Conservation (phyloP, 805 yeast species). For the Wickerhamiella galacta region DNA sequence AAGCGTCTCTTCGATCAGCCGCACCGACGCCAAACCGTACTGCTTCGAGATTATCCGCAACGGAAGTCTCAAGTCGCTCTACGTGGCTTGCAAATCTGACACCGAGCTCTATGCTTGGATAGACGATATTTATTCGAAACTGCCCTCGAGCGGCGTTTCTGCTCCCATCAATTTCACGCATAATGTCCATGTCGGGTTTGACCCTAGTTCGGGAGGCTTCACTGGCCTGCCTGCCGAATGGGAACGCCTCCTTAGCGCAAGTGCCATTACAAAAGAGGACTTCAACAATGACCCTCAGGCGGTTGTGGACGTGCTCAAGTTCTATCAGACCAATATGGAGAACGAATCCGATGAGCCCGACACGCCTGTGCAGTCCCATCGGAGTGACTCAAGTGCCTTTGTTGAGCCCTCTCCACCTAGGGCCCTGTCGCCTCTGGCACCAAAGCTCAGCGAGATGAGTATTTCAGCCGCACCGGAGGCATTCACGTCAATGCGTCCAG, state of each 20-base stretch:
- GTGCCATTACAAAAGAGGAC: constrained; percentile 77
- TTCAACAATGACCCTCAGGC: constrained; percentile 88
- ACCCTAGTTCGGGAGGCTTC: constrained; percentile 65
- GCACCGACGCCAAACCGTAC: constrained; percentile 56
- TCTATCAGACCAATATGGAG: constrained; percentile 31
- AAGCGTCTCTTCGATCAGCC: constrained; percentile 44
- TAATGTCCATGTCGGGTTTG: constrained; percentile 87
- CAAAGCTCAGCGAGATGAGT: no score
- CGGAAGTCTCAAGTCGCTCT: constrained; percentile 39
- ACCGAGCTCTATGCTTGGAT: constrained; percentile 79
- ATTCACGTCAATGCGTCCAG: no score
- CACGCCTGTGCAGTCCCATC: not conserved
- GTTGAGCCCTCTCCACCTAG: no score
- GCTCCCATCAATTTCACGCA: constrained; percentile 91
- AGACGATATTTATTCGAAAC: constrained; percentile 47
- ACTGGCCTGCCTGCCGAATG: constrained; percentile 89
- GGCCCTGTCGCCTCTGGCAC: no score
- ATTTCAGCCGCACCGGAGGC: no score
- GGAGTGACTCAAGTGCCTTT: no score
- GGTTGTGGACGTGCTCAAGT: constrained; percentile 77
- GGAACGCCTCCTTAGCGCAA: constrained; percentile 66
- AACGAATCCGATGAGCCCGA: constrained; percentile 5
- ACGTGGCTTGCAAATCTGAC: constrained; percentile 59
- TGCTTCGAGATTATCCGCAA: constrained; percentile 55
- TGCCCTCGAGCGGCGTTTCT: constrained; percentile 42